Evolutionary conservation across 176 grass and related monocot genomes (phyloP).

Genomic region (Rhynchospora breviuscula): DNA sequence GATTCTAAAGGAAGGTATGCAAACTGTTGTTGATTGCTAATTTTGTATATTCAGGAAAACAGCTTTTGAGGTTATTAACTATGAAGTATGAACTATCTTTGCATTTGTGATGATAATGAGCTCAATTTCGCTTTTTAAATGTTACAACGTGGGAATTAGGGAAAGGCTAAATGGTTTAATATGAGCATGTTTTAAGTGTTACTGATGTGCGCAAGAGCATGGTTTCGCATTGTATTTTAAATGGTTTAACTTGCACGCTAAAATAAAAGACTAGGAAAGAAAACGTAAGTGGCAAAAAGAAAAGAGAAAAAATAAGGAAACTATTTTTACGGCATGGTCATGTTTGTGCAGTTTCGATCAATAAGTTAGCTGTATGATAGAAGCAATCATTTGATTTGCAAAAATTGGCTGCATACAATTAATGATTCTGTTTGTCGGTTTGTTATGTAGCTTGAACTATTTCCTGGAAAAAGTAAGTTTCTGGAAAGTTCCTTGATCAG

Average conservation of each 20-base stretch:
- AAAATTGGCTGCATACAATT: neutral
- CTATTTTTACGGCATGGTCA: neutral
- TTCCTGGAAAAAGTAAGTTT: neutral
- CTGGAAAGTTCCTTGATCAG: too few species aligned
- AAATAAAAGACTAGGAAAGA: neutral
- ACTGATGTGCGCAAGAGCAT: neutral
- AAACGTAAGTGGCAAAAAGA: neutral
- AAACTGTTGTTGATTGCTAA: neutral
- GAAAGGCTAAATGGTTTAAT: neutral
- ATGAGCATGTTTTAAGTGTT: neutral
- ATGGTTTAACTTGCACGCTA: neutral
- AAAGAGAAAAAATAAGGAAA: neutral
- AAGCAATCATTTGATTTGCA: neutral
- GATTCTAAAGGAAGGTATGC: slow-evolving; percentile 70
- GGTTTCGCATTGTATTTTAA: neutral
- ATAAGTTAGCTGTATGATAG: neutral
- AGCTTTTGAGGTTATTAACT: neutral
- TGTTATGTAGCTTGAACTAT: neutral
- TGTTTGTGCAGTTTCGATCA: neutral
- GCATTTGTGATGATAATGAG: neutral
- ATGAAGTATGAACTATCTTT: neutral
- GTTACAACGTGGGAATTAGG: neutral
- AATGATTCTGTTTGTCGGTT: neutral
- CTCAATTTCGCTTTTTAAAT: neutral
- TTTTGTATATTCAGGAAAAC: neutral